Conservation (phyloP, 305 asterid genomes). For the Andrographis paniculata region DNA sequence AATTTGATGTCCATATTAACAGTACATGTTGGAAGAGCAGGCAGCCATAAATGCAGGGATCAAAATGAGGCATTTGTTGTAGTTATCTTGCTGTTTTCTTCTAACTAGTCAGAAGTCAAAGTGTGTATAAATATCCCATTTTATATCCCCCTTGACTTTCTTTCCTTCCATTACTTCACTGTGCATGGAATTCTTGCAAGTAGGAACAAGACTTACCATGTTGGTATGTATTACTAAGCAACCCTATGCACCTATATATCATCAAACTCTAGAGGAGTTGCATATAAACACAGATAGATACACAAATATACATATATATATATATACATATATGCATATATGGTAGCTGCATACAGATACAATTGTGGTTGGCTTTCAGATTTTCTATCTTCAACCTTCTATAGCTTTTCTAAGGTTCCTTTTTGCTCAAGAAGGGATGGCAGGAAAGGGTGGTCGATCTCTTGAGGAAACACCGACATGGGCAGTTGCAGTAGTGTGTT, state of each 20-base stretch:
- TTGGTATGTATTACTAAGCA: background rate
- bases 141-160: background rate
- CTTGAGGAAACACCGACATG: conserved; percentile 62
- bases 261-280: background rate
- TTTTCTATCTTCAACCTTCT: background rate
- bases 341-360: background rate
- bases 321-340: too few species aligned
- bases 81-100: background rate
- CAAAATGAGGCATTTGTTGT: too few species aligned
- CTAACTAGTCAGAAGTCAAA: conserved; percentile 21
- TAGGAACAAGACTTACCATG: background rate
- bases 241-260: background rate
- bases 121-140: background rate
- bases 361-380: background rate
- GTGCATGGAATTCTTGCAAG: conserved; percentile 5
- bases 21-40: too few species aligned
- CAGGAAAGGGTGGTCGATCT: conserved; percentile 33
- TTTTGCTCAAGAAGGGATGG: conserved; percentile 21
- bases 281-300: background rate
- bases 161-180: background rate
- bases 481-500: conserved; percentile 63
- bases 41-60: too few species aligned
- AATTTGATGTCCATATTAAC: too few species aligned
- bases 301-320: background rate
- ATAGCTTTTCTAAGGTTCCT: background rate